These are phyloP conservation scores for Pseudogymnoascus sp. DNA, from an alignment of 2,329 filamentous ascomycete genomes.

Conservation along the genomic window DNA sequence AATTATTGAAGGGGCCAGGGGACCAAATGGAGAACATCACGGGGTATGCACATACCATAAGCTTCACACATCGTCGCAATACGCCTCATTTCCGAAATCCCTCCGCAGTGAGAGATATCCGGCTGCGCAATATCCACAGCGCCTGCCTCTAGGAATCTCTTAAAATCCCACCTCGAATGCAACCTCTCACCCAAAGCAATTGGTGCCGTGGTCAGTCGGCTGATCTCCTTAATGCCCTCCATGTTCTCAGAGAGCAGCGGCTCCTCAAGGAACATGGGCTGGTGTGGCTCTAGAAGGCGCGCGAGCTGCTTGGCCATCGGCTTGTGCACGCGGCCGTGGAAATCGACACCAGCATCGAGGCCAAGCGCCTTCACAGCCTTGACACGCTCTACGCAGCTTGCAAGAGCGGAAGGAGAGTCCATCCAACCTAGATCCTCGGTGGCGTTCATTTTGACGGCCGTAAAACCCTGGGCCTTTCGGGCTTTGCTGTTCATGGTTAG, in stretches of 20 bases:
- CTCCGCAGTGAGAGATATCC: constrained; percentile 64
- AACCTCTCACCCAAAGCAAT: constrained; percentile 68
- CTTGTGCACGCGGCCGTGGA: constrained; percentile 69
- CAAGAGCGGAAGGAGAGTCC: constrained; percentile 59
- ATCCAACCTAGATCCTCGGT: constrained; percentile 72
- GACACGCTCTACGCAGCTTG: constrained; percentile 58
- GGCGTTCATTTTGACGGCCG: constrained; percentile 70
- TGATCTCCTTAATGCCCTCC: constrained; percentile 56
- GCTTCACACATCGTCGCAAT: constrained; percentile 67
- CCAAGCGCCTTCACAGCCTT: constrained; percentile 62
- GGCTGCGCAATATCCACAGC: constrained; percentile 68
- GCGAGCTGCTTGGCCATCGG: constrained; percentile 77
- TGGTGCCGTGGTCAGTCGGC: constrained; percentile 50
- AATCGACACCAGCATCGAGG: constrained; percentile 68
- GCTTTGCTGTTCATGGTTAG: constrained; percentile 38
- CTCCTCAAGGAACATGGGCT: constrained; percentile 70
- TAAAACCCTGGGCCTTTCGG: constrained; percentile 56
- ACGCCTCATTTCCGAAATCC: constrained; percentile 62
- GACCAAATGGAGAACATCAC: not conserved
- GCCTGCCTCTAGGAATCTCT: constrained; percentile 60
- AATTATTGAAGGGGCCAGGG: no score
- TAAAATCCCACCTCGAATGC: constrained; percentile 66
- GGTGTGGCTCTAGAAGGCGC: constrained; percentile 56
- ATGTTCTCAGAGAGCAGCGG: constrained; percentile 62
- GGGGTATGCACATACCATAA: constrained; percentile 47